These are phyloP conservation scores for Alternaria infectoria DNA, from an alignment of 2,329 filamentous ascomycete genomes.

Conservation along the genomic window DNA sequence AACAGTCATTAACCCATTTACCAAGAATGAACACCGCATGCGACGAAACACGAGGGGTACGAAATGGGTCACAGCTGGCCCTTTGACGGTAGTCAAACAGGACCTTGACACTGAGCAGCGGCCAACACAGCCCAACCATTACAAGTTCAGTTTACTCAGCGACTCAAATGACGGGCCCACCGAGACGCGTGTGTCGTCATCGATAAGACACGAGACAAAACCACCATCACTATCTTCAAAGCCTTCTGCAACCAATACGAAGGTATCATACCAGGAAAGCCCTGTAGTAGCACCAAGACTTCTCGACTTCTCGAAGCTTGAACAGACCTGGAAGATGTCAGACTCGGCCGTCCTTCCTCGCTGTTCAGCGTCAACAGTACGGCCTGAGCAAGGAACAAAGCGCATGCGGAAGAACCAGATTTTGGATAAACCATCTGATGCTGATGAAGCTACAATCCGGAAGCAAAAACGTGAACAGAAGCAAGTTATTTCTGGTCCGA, in stretches of 20 bases:
- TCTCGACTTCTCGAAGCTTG: not conserved
- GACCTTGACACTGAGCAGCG: not conserved
- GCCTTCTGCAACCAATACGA: not conserved
- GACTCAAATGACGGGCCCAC: not conserved
- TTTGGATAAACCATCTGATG: not conserved
- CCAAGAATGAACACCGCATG: constrained; percentile 7
- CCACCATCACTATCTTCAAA: not conserved
- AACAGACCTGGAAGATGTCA: not conserved
- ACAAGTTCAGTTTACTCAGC: not conserved
- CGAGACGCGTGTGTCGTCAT: not conserved
- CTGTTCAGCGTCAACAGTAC: not conserved
- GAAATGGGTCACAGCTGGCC: constrained; percentile 2
- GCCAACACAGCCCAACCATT: not conserved
- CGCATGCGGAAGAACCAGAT: not conserved
- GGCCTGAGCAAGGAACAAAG: not conserved
- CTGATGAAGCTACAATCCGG: not conserved
- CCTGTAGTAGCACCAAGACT: not conserved
- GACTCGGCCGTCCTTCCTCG: not conserved
- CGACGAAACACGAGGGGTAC: constrained; percentile 6
- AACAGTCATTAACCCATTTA: constrained; percentile 10
- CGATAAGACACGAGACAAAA: not conserved
- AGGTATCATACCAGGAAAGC: not conserved
- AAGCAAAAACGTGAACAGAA: not conserved
- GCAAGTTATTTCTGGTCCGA: not conserved
- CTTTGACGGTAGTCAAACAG: not conserved